Conservation (phyloP, 371 early-diverging fungal species). For the Syncephalastrum racemosum region DNA sequence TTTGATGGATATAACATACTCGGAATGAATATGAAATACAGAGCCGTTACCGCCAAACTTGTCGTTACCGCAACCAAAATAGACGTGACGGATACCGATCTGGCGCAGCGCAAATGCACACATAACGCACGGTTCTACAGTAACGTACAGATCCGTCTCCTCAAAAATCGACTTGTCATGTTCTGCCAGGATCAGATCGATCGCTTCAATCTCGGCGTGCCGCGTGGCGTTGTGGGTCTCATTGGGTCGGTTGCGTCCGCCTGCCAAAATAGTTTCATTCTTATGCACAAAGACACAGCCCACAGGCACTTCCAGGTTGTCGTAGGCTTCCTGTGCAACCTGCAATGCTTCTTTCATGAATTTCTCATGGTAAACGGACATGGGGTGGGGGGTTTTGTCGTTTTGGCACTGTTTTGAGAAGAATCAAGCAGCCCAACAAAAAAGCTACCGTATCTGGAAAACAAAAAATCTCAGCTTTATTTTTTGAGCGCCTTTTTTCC, state of each 20-base stretch:
- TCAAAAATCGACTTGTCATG: constrained; percentile 48
- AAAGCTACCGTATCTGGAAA: no score
- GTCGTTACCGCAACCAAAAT: constrained; percentile 92
- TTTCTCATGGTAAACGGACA: constrained; percentile 32
- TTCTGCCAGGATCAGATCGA: constrained; percentile 69
- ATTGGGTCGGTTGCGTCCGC: constrained; percentile 86
- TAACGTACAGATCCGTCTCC: constrained; percentile 85
- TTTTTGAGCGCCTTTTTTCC: no score
- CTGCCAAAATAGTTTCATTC: constrained; percentile 59
- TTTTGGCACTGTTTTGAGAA: no score
- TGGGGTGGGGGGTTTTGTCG: no score
- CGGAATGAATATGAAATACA: constrained; percentile 71
- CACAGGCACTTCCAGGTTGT: constrained; percentile 93
- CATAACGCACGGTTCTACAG: constrained; percentile 99
- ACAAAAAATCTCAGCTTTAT: no score
- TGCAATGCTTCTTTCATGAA: constrained; percentile 44
- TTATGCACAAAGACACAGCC: constrained; percentile 95
- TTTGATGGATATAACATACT: constrained; percentile 40
- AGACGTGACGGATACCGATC: constrained; percentile 76
- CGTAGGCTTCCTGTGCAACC: constrained; percentile 82
- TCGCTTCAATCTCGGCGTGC: constrained; percentile 92
- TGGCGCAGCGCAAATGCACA: constrained; percentile 92
- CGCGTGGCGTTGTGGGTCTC: constrained; percentile 86
- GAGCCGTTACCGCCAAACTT: constrained; percentile 96
- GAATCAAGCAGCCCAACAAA: no score